Evolutionary conservation across 2,329 filamentous ascomycete species (phyloP).

Genomic region (Fusarium sp.): DNA sequence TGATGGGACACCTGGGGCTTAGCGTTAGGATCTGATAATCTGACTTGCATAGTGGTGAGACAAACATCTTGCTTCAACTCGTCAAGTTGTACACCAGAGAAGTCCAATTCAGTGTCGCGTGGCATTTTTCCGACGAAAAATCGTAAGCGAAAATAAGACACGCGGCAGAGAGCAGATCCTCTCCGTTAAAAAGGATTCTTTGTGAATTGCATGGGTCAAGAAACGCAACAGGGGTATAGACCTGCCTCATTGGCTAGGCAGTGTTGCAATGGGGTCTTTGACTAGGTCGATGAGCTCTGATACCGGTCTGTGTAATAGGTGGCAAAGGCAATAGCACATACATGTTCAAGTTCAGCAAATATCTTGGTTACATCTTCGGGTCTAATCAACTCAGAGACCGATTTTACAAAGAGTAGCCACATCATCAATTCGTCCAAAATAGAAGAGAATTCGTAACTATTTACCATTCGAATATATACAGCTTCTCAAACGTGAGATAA

Average conservation of each 20-base stretch:
- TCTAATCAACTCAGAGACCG: no score
- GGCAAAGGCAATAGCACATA: neutral
- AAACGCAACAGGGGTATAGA: neutral
- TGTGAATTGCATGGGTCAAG: neutral
- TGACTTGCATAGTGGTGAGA: neutral
- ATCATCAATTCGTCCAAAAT: no score
- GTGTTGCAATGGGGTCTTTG: neutral
- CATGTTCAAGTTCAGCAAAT: neutral
- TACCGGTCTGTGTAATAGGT: neutral
- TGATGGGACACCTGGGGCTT: neutral
- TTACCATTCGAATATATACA: neutral
- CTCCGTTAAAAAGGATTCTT: neutral
- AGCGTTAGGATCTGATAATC: neutral
- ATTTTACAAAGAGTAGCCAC: no score
- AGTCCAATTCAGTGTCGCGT: neutral
- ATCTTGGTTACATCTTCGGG: no score
- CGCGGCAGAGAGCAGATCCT: neutral
- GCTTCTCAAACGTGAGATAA: neutral
- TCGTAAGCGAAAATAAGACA: neutral
- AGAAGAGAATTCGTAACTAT: neutral
- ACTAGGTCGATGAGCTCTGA: neutral
- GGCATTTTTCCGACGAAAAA: neutral
- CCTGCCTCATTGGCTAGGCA: neutral
- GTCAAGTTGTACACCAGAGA: neutral
- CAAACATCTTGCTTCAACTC: neutral